Base-by-base conservation (phyloP, 805 yeast genomes). In the Saccharomycopsis olivae region DNA sequence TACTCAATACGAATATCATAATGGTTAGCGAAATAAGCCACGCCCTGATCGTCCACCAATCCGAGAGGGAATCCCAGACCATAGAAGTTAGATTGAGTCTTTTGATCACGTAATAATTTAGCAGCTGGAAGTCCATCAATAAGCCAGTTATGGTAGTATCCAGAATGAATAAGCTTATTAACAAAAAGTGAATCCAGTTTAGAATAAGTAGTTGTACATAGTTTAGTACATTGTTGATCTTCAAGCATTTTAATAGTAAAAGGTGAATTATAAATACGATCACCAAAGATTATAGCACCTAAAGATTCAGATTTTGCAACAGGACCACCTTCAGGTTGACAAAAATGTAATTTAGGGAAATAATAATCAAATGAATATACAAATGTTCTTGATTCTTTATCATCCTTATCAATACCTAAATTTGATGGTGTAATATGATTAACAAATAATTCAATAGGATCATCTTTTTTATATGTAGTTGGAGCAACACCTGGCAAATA, bases 401-500 rank as follows among this genome's bases (percentile, higher is more conserved):
- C 53, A 35, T 64, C 60, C 39, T 60, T 61, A 25, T 57, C 53
- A 4, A 30, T 25, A 6, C 25, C 13, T 47, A 56, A 58, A 47
- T 71, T 63, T 3, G 86, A 73, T 13, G 96, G 95, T 0, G 96
- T 85, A 51, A 92, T 73, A 53, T 87, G 94, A 56, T 92, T 92
- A 24, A 92, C 98, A 36, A 81, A 64, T 40, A 92, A 63, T 13
- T 89, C 85, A 36, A 92, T 77, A 2, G 54, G 50, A 39, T 88
- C 94, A 37, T 78, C 86, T 44, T 72, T 67, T 34, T 69, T 65
- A 55, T 89, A 92, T 37, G 89, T 80, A 1, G 94, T 83, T 15
- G 98, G 97, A 0, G 97, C 95, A 18, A 87, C 92, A 6, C 97
- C 97, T 0, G 97, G 97, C 41, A 92, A 66, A 56, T 92, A 89